Percentiles rank a stretch among this genome's conserved stretches.
Conservation (phyloP, 2,329 filamentous ascomycete genomes). For the Hortaea werneckii region DNA sequence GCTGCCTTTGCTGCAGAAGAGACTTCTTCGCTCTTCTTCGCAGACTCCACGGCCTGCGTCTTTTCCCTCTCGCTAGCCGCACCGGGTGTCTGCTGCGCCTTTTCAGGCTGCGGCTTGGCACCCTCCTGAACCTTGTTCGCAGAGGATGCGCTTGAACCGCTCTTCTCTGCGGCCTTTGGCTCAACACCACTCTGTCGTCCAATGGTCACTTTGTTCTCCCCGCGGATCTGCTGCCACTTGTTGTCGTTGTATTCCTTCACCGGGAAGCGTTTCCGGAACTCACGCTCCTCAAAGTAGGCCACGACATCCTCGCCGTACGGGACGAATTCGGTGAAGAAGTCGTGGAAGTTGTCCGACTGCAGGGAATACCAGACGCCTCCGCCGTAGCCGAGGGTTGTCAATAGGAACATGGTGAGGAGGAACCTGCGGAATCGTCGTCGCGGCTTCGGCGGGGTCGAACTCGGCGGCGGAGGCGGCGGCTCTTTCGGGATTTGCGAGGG, state of each 20-base stretch:
- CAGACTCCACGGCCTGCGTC: slow-evolving; percentile 20
- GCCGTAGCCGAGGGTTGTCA: slow-evolving; percentile 69
- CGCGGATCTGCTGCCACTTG: slow-evolving; percentile 38
- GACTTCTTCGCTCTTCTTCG: slow-evolving; percentile 19
- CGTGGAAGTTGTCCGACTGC: slow-evolving; percentile 94
- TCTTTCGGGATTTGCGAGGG: slow-evolving; percentile 8
- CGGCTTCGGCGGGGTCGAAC: slow-evolving; percentile 49
- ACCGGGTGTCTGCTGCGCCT: slow-evolving; percentile 15
- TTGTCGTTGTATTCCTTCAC: slow-evolving; percentile 33
- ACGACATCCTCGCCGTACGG: slow-evolving; percentile 92
- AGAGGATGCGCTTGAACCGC: slow-evolving; percentile 42
- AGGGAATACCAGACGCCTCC: slow-evolving; percentile 89
- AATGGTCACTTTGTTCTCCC: slow-evolving; percentile 66
- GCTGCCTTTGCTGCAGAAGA: slow-evolving; percentile 4
- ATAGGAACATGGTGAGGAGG: slow-evolving; percentile 63
- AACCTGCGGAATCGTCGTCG: slow-evolving; percentile 66
- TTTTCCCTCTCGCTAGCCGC: slow-evolving; percentile 11
- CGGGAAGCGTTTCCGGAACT: slow-evolving; percentile 80
- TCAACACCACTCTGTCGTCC: slow-evolving; percentile 76
- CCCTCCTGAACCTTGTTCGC: slow-evolving; percentile 46
- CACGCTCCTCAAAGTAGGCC: slow-evolving; percentile 87
- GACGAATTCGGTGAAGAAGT: slow-evolving; percentile 96
- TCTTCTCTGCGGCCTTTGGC: slow-evolving; percentile 61
- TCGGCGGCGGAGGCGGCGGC: slow-evolving; percentile 25
- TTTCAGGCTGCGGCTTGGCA: slow-evolving; percentile 36